These are phyloP conservation scores for Trichaptum fuscoviolaceum DNA, from an alignment of 768 basidiomycete genomes.

Conservation along the genomic window DNA sequence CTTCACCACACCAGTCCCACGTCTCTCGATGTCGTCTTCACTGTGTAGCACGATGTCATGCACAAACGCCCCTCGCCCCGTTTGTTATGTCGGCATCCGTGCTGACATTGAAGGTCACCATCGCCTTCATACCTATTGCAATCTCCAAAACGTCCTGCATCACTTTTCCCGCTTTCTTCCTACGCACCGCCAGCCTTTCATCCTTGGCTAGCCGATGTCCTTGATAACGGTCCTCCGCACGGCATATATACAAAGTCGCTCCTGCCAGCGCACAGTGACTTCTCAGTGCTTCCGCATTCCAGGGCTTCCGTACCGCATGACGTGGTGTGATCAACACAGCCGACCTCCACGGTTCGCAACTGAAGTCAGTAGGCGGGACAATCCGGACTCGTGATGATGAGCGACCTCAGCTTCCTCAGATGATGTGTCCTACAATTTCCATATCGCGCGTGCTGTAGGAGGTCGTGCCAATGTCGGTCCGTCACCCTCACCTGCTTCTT, in stretches of 20 bases:
- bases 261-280: conserved; percentile 17
- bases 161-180: conserved; percentile 11
- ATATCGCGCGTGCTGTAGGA: conserved; percentile 24
- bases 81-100: conserved; percentile 37
- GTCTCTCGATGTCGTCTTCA: conserved; percentile 18
- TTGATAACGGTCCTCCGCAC: conserved; percentile 21
- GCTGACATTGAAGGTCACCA: conserved; percentile 31
- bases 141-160: conserved; percentile 23
- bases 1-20: conserved; percentile 8
- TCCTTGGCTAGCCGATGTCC: conserved; percentile 2
- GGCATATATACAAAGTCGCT: conserved; percentile 18
- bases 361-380: conserved; percentile 16
- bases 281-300: conserved; percentile 22
- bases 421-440: conserved; percentile 24
- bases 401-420: conserved; percentile 21
- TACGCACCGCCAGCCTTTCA: conserved; percentile 11
- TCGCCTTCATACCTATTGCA: conserved; percentile 32
- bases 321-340: conserved; percentile 25
- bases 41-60: conserved; percentile 28
- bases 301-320: conserved; percentile 22
- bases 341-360: conserved; percentile 18
- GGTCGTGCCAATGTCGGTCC: conserved; percentile 25
- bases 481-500: conserved; percentile 30
- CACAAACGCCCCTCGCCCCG: conserved; percentile 31
- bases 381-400: conserved; percentile 17